A percentile compares a stretch with the other conserved stretches of the same genome.
phyloP scores from a whole-genome alignment of 2,329 filamentous ascomycete genomes.

The Penicillium sp. region DNA sequence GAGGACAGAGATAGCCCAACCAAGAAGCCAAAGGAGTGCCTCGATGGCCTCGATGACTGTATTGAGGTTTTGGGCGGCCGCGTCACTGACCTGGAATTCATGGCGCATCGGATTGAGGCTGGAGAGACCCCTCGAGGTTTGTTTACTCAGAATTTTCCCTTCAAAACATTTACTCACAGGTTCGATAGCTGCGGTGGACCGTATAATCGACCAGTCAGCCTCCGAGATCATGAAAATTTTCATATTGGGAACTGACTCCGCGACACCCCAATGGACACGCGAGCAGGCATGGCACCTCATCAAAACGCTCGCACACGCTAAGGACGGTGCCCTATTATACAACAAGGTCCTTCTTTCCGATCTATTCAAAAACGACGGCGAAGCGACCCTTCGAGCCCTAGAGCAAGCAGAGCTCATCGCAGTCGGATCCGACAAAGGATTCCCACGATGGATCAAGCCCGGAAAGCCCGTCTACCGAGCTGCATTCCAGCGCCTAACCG shows the following conservation, averaged over 20 bases:
- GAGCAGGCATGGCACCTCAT: constrained; percentile 91
- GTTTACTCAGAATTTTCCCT: background rate
- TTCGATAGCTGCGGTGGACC: constrained; percentile 66
- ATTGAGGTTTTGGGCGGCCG: constrained; percentile 83
- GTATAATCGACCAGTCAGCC: constrained; percentile 85
- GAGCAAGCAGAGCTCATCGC: constrained; percentile 83
- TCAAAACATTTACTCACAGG: constrained; percentile 17
- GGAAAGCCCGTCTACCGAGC: constrained; percentile 84
- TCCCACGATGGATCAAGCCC: constrained; percentile 72
- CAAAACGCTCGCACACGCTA: constrained; percentile 68
- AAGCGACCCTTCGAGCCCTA: constrained; percentile 73
- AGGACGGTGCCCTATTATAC: constrained; percentile 65
- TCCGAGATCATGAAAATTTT: constrained; percentile 94
- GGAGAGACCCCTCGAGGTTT: constrained; percentile 73
- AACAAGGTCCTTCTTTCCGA: constrained; percentile 79
- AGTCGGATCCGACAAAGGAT: constrained; percentile 69
- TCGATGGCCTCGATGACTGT: constrained; percentile 73
- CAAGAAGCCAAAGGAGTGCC: constrained; percentile 48
- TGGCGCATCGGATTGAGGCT: constrained; percentile 83
- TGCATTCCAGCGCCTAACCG: constrained; percentile 70
- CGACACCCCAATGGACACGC: constrained; percentile 67
- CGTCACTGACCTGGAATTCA: constrained; percentile 91
- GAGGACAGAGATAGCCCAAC: constrained; percentile 32
- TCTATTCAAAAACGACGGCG: constrained; percentile 70
- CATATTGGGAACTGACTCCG: constrained; percentile 62